phyloP scores from a whole-genome alignment of 331 rosid genomes.

The Acacia concinna region DNA sequence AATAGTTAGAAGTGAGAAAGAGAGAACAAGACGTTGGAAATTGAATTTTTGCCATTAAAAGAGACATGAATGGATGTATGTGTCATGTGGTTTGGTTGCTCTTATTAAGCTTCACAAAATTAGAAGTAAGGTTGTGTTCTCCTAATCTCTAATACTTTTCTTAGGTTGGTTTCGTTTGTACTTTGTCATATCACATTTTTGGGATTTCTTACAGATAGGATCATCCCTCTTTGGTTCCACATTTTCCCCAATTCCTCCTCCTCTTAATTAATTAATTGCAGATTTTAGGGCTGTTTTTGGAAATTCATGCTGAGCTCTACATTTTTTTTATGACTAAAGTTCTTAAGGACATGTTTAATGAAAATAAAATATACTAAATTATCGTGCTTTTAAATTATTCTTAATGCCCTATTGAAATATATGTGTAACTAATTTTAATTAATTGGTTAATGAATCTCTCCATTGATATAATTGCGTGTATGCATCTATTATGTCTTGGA shows the following conservation, averaged over 20 bases:
- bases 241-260: not conserved
- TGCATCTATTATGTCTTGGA: not conserved
- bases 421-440: not conserved
- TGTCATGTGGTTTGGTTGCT: constrained; percentile 27
- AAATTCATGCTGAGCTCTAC: not conserved
- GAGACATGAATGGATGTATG: constrained; percentile 1
- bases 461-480: not conserved
- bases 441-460: not conserved
- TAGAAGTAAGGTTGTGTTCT: not conserved
- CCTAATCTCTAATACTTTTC: constrained; percentile 15
- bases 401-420: not conserved
- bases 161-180: not conserved
- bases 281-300: not conserved
- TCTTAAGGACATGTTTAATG: not conserved
- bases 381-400: not conserved
- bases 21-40: constrained; percentile 11
- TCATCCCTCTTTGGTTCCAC: not conserved
- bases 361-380: not conserved
- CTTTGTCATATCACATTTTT: not conserved
- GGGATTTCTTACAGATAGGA: not conserved
- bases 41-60: constrained; percentile 8
- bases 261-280: not conserved
- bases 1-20: not conserved
- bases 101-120: constrained; percentile 2
- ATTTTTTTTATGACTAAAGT: not conserved